Base-by-base conservation (phyloP, 257 asterid species). In the Haberlea rhodopensis region DNA sequence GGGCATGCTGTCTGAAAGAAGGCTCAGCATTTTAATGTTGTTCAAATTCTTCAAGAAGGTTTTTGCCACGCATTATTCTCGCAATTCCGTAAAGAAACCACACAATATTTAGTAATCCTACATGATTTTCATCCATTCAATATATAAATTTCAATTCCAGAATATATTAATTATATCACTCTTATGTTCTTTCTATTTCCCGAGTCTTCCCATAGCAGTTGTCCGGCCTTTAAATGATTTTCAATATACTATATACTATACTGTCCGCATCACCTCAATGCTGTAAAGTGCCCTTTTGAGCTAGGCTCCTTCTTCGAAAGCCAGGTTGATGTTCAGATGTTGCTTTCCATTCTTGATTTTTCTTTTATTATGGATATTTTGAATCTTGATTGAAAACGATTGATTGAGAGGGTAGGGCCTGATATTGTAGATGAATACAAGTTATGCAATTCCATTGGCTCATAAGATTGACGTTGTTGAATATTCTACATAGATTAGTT, bases 11-110 rank as follows among this genome's bases (percentile, higher is more conserved):
- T 31, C 29, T 4, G 51, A 26, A 8, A 59, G 43, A 13, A 59
- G 23, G 43, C 52, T 59, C 37, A 9, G 64, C 28, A 18, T 59
- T 59, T 11, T 32, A 21, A 29, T 32, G 64, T 7, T 59, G 46
- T 37, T 37, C n/a, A 37, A 37, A 11, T 11, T 37, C 46, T 37
- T 37, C 5, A 11, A 10, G n/a, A 37, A 11, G 46, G 5, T 37
- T 9, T 11, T 11, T 6, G 11, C 40, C 1, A 7, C 13, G 10
- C 40, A 7, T 32, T 32, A 32, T 29, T 29, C 40, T 32, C 40
- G 40, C 40, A 11, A 37, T 32, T 32, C 43, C 43, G 43, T 8
- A 15, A 32, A 32, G 43, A 32, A 32, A 32, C 13, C 43, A 2
- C 43, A 32, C 43, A 1, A 5, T 37, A 11, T 11, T 10, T 37